Evolutionary conservation across 495 filamentous ascomycete genomes (phyloP).

Genomic region (Jackrogersella multiformis): DNA sequence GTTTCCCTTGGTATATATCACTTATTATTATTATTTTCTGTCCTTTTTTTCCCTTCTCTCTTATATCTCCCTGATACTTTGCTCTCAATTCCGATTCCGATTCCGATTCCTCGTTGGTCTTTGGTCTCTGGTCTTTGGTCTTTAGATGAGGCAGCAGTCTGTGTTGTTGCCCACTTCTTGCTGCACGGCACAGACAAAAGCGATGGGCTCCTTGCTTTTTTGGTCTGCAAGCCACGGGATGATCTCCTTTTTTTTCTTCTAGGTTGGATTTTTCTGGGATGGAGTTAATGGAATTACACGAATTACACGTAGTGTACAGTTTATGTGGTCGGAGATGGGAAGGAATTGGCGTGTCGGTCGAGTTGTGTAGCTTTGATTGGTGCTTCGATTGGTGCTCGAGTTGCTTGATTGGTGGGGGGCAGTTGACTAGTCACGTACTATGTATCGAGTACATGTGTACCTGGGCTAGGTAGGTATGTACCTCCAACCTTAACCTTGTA

Average conservation of each 20-base stretch:
- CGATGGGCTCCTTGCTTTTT: conserved; percentile 35
- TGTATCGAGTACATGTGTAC: conserved; percentile 7
- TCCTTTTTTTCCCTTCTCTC: conserved; percentile 7
- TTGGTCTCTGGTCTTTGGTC: neutral
- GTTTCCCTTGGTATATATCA: conserved; percentile 21
- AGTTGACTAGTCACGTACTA: neutral
- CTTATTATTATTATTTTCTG: conserved; percentile 11
- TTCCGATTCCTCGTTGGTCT: conserved; percentile 3
- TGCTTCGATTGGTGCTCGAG: conserved; percentile 23
- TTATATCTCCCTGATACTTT: neutral
- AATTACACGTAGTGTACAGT: too few relatives aligned
- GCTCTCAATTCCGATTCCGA: neutral
- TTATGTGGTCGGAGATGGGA: conserved; percentile 26
- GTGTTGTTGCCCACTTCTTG: conserved; percentile 41
- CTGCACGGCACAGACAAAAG: conserved; percentile 40
- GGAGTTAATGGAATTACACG: conserved; percentile 35
- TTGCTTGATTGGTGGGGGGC: conserved; percentile 16
- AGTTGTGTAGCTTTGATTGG: conserved; percentile 33
- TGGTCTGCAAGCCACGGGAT: conserved; percentile 34
- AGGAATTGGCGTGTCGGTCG: conserved; percentile 41
- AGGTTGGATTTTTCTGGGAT: conserved; percentile 40
- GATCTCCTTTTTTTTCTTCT: too few relatives aligned
- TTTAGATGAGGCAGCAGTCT: conserved; percentile 15
- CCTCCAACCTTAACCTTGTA: too few relatives aligned
- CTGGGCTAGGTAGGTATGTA: too few relatives aligned